These are phyloP conservation scores for Panaeolus cyanescens DNA, from an alignment of 768 basidiomycete genomes.

Conservation along the genomic window DNA sequence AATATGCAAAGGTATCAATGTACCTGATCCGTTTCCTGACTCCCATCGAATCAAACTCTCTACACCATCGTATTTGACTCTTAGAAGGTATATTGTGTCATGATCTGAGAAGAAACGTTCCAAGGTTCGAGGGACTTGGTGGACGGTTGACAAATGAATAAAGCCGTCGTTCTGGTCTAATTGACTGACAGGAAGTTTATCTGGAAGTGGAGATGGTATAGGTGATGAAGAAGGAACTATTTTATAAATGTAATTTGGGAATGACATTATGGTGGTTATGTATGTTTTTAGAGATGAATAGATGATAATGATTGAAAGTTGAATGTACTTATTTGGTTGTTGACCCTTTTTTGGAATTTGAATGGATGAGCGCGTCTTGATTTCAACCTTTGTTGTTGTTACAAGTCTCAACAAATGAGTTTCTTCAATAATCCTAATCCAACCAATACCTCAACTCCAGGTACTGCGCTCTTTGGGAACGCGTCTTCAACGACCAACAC, in stretches of 20 bases:
- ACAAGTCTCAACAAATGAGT: conserved; percentile 16
- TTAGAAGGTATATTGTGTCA: conserved; percentile 41
- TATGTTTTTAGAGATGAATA: conserved; percentile 10
- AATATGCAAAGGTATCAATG: neutral
- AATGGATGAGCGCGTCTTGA: neutral
- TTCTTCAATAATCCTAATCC: conserved; percentile 13
- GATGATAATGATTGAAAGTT: neutral
- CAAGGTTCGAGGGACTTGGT: conserved; percentile 49
- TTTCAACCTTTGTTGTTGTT: neutral
- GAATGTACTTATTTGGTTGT: neutral
- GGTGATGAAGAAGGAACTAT: conserved; percentile 46
- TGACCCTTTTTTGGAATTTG: neutral
- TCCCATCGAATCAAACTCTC: conserved; percentile 51
- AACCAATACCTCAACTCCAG: conserved; percentile 9
- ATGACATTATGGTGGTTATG: conserved; percentile 16
- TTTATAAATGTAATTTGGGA: conserved; percentile 63
- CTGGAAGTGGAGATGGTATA: conserved; percentile 43
- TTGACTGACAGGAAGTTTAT: conserved; percentile 47
- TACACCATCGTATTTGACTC: conserved; percentile 41
- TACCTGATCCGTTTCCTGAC: conserved; percentile 36
- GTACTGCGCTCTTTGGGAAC: conserved; percentile 30
- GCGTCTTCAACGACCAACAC: conserved; percentile 12
- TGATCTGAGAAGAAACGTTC: conserved; percentile 45
- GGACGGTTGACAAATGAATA: conserved; percentile 58
- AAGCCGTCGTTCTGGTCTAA: conserved; percentile 50